Conservation (phyloP, 257 asterid species). For the Solanum rostratum region DNA sequence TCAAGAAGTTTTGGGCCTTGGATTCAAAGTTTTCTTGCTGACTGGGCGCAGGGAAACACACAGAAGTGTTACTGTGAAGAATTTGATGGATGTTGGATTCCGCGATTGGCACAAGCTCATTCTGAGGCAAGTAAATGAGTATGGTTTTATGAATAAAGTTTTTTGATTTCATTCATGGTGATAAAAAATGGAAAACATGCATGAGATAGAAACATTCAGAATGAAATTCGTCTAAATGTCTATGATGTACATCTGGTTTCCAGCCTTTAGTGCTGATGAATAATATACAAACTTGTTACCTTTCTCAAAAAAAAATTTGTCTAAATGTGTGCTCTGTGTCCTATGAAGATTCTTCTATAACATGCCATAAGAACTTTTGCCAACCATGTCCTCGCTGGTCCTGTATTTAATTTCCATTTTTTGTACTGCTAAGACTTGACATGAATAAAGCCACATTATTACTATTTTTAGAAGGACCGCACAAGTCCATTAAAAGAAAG, state of each 20-base stretch:
- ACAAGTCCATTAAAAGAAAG: background rate
- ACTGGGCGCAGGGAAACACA: constrained; percentile 78
- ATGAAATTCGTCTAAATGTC: background rate
- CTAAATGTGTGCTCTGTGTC: background rate
- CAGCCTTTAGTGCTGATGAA: too few species aligned
- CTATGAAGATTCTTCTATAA: background rate
- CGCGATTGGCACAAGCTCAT: constrained; percentile 63
- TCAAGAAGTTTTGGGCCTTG: constrained; percentile 45
- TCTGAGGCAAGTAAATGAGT: constrained; percentile 36
- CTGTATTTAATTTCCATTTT: background rate
- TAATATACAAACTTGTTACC: too few species aligned
- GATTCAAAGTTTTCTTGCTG: constrained; percentile 48
- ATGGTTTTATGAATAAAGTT: background rate
- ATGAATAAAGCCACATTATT: background rate
- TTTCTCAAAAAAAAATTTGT: too few species aligned
- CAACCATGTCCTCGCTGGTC: background rate
- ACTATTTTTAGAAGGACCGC: background rate
- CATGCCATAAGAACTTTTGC: background rate
- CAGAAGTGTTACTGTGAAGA: constrained; percentile 42
- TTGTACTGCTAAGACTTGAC: background rate
- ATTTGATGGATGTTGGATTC: constrained; percentile 59
- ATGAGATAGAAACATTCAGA: background rate
- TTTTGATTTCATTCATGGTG: background rate
- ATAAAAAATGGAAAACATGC: background rate
- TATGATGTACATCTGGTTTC: too few species aligned